Base-by-base conservation (phyloP, 106 monocot species). In the Agapanthus africanus region DNA sequence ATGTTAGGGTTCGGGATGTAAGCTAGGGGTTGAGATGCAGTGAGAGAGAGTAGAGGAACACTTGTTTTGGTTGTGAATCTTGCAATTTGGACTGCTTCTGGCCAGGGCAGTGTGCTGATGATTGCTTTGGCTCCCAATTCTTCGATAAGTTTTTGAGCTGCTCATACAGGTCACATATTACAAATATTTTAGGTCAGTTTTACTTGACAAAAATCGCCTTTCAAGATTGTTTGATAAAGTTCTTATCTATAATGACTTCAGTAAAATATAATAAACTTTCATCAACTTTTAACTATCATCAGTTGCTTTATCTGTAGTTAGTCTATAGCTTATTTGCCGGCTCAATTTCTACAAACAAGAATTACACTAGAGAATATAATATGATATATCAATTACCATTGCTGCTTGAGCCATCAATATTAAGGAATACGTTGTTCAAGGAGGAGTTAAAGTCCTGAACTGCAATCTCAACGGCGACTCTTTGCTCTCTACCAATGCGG, bases 401-500 rank as follows among this genome's bases (percentile, higher is more conserved):
- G 33, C 52, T 66, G 11, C 54, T 74, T 0, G 51, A 54, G 34
- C 26, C 36, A 9, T 3, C 11, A 36, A 66, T 34, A 66, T 23
- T 54, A 7, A 66, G 16, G 23, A 50, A 37, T 4, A 74, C 35
- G 8, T n/a, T 4, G 2, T 25, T 13, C 13, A 13, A 9, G 19
- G 74, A 74, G 4, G 70, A 59, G 30, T 40, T 71, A 38, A 66
- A 74, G 52, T 66, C 37, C 23, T 40, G 8, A 26, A 28, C 26
- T 56, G 74, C 74, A 3, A 67, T 65, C 37, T 74, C 51, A 36
- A 74, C 38, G 27, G 74, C 74, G 10, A 74, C 54, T 27, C 25
- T 27, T 32, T 56, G 11, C 25, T 74, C 74, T 40, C 39, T 74
- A 25, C 74, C 66, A 19, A 56, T 28, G 6, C 30, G 49, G 4